Evolutionary conservation across 805 yeast species (phyloP), one percentile per base, ranked within the genome.

Genomic region (Nakazawaea populi): DNA sequence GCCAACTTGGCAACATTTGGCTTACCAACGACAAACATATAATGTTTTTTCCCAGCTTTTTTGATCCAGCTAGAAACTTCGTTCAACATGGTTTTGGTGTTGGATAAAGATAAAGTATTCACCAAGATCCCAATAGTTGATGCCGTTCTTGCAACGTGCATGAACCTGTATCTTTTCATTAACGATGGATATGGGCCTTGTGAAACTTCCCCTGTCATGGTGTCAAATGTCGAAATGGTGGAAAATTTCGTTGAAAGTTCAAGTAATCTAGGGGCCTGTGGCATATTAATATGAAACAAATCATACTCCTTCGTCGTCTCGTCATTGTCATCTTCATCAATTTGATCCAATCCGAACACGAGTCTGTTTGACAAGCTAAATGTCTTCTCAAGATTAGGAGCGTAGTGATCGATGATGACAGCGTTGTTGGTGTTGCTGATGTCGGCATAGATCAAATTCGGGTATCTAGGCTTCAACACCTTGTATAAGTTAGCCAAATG

Each of bases 1-100:
- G 98, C 99, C 47, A 94, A 72, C 61, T 94, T 94, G 29, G 99
- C 96, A 18, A 94, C 97, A 61, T 94, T 94, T 8, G 98, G 98
- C 65, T 94, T 94, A 9, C 99, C 99, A 4, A 94, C 98, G 4
- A 91, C 98, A 70, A 94, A 90, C 63, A 89, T 78, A 62, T 94
- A 94, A 57, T 88, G 92, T 62, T 94, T 94, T 68, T 94, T 94
- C 1, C 88, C 97, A 0, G 92, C 90, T 4, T 71, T 74, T 47
- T 74, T 77, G 52, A 94, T 80, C 66, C 85, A 76, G 29, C 70
- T 63, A 12, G 80, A 77, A 6, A 90, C 77, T 35, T 73, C 72
- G 49, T 82, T 80, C 48, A 92, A 73, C 36, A 92, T 69, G n/a
- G 65, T 73, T 48, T 81, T 79, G 5, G 96, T 87, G 60, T 88